A percentile compares a stretch with the other conserved stretches of the same genome.
These are phyloP conservation scores for Lasiosphaeria miniovina DNA, from an alignment of 495 filamentous ascomycete genomes.

Conservation along the genomic window DNA sequence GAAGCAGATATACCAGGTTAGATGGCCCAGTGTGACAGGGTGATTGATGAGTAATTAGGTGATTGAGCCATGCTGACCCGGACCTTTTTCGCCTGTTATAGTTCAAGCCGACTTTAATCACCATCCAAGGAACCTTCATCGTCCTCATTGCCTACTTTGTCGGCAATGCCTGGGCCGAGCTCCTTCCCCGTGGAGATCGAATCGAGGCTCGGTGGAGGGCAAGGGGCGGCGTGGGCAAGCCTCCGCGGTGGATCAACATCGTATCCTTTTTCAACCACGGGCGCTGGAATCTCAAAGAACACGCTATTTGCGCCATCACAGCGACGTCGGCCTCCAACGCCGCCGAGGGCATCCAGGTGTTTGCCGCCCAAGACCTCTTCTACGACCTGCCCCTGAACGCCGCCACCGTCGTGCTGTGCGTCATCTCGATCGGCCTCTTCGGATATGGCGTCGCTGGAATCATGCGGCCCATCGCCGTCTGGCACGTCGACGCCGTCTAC, in stretches of 20 bases:
- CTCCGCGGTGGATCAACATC: conserved; percentile 21
- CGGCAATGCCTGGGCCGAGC: conserved; percentile 36
- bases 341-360: conserved; percentile 31
- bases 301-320: conserved; percentile 43
- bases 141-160: conserved; percentile 39
- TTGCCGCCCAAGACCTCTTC: conserved; percentile 45
- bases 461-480: conserved; percentile 51
- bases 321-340: conserved; percentile 39
- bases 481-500: conserved; percentile 51
- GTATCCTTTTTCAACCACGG: conserved; percentile 38
- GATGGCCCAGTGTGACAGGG: no score
- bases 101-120: conserved; percentile 24
- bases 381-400: conserved; percentile 39
- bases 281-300: conserved; percentile 45
- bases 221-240: conserved; percentile 10
- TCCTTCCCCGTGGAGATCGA: conserved; percentile 42
- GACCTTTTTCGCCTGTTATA: neutral
- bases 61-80: neutral
- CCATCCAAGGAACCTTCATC: conserved; percentile 22
- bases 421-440: conserved; percentile 46
- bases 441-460: conserved; percentile 55
- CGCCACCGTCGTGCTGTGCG: conserved; percentile 38
- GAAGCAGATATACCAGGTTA: conserved; percentile 44
- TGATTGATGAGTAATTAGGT: neutral
- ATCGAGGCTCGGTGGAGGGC: conserved; percentile 24